These are phyloP conservation scores for Sugiyamaella castrensis DNA, from an alignment of 1,139 yeast species.

Conservation along the genomic window DNA sequence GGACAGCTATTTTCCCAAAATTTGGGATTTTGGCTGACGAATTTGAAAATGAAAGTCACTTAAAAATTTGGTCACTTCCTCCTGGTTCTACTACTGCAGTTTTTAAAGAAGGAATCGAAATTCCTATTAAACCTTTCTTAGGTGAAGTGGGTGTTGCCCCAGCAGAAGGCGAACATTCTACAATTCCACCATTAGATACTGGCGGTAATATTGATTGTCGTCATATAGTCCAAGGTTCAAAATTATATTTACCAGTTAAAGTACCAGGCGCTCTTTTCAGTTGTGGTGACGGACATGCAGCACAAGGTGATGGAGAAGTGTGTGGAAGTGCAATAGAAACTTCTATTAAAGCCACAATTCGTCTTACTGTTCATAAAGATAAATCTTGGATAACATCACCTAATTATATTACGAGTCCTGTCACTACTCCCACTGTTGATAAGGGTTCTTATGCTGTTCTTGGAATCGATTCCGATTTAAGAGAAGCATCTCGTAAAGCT, in stretches of 20 bases:
- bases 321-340: constrained; percentile 21
- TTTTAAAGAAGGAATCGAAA: constrained; percentile 20
- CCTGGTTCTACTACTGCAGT: constrained; percentile 14
- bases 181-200: constrained; percentile 19
- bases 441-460: constrained; percentile 17
- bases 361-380: constrained; percentile 18
- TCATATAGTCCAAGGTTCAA: constrained; percentile 16
- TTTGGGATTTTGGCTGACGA: constrained; percentile 20
- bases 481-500: constrained; percentile 18
- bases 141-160: constrained; percentile 22
- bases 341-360: constrained; percentile 16
- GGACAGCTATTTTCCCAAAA: constrained; percentile 21
- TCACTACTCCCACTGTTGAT: constrained; percentile 2
- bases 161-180: constrained; percentile 16
- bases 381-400: constrained; percentile 18
- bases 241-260: constrained; percentile 18
- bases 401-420: constrained; percentile 11
- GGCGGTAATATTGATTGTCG: constrained; percentile 22
- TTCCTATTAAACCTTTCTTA: constrained; percentile 19
- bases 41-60: constrained; percentile 11
- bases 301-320: constrained; percentile 22
- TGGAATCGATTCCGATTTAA: constrained; percentile 18
- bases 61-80: constrained; percentile 18
- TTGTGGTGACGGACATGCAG: constrained; percentile 22
- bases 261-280: constrained; percentile 20